A percentile compares a stretch with the other conserved stretches of the same genome.
Conservation (phyloP, 192 early-diverging fungal species). For the Coemansia sp. region DNA sequence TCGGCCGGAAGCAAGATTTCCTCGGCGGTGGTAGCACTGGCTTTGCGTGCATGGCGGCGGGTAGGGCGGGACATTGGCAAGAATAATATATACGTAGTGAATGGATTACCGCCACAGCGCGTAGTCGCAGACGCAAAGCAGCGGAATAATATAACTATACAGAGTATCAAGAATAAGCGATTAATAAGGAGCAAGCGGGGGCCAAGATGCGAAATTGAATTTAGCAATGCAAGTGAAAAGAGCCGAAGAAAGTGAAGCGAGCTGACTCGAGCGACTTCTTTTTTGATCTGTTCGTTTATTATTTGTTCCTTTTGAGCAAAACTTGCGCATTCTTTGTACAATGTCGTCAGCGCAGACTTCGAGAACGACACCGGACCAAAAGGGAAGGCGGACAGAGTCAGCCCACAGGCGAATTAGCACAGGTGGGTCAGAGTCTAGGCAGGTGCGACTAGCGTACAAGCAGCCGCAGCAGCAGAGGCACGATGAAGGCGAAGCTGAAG, state of each 20-base stretch:
- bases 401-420: not conserved
- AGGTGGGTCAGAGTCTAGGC: not conserved
- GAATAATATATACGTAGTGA: constrained; percentile 15
- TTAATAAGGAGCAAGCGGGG: not conserved
- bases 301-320: not conserved
- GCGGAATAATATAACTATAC: constrained; percentile 1
- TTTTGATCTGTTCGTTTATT: not conserved
- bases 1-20: constrained; percentile 50
- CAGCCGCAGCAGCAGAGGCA: not conserved
- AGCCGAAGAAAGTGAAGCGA: not conserved
- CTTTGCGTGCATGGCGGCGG: constrained; percentile 49
- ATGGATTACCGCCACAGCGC: constrained; percentile 39
- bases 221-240: not conserved
- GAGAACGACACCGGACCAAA: not conserved
- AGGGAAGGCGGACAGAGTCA: not conserved
- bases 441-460: not conserved
- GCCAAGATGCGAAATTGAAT: not conserved
- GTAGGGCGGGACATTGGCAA: constrained; percentile 34
- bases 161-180: not conserved
- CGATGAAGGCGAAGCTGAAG: not conserved
- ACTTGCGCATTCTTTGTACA: not conserved
- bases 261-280: not conserved
- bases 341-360: constrained; percentile 3
- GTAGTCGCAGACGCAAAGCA: constrained; percentile 17
- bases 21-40: constrained; percentile 50